Evolutionary conservation across 306 rosid species (phyloP).

Genomic region (Alnus glutinosa): DNA sequence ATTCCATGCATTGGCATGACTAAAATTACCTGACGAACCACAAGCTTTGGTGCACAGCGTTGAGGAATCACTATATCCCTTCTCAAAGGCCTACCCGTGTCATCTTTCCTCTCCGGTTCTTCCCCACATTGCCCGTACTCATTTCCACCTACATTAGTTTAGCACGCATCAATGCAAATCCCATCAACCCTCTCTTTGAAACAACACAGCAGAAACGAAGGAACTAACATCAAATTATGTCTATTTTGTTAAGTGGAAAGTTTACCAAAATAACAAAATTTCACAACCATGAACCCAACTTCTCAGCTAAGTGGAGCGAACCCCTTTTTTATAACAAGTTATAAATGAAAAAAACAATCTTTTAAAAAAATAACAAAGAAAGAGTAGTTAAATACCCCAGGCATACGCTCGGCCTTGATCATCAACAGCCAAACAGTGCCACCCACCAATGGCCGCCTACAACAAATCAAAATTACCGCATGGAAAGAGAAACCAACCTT

Average conservation of each 20-base stretch:
- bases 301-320: neutral
- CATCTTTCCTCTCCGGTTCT: conserved; percentile 94
- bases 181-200: neutral
- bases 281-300: neutral
- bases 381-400: conserved; percentile 62
- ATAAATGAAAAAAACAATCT: neutral
- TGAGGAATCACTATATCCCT: conserved; percentile 94
- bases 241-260: neutral
- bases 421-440: conserved; percentile 99
- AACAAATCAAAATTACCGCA: conserved; percentile 18
- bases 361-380: neutral
- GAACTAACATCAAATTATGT: neutral
- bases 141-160: conserved; percentile 76
- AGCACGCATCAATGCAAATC: conserved; percentile 10
- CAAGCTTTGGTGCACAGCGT: conserved; percentile 88
- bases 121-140: conserved; percentile 99
- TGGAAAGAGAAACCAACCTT: neutral
- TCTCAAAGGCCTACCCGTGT: conserved; percentile 71
- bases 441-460: conserved; percentile 98
- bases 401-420: conserved; percentile 97
- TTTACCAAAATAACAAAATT: neutral
- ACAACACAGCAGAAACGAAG: neutral
- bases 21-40: conserved; percentile 71
- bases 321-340: neutral
- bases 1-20: neutral